Evolutionary conservation across 768 basidiomycete species (phyloP), one percentile per base, ranked within the genome.

Genomic region (Hypholoma fasciculare): DNA sequence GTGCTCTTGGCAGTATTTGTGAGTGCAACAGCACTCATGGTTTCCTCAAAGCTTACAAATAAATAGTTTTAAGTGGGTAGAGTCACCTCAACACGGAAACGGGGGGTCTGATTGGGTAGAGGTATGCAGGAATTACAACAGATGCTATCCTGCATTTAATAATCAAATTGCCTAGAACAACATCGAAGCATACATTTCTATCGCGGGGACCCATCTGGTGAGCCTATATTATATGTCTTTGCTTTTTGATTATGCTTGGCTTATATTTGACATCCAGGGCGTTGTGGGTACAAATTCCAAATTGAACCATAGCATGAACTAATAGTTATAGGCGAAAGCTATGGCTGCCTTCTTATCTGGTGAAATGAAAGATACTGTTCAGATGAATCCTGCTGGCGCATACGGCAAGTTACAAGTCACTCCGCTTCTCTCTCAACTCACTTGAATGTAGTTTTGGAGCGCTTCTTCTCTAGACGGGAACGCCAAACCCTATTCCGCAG

Each of bases 271-370:
- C 49, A 50, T 20, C 7, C 56, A 92, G 90, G 90, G 90, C 30
- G 90, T 92, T 50, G 92, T 92, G 69, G 69, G 87, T 59, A 16
- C 7, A 7, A 17, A 48, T 43, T 2, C 13, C 12, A 19, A 30
- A 11, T n/a, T 14, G 39, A 13, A 4, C 16, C 42, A 17, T 14
- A 36, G 11, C 16, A 19, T n/a, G 39, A 30, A 27, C 36, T 37
- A 40, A 49, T 4, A 19, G 42, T 14, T 9, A 5, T 51, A 92
- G 92, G 82, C 92, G 1, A 99, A 98, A 76, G 91, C 96, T 0
- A 95, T 98, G 92, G 74, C 95, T 0, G 96, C 97, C 0, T 93
- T 98, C 69, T 76, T 98, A 40, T 94, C 92, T 0, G 96, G 96
- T 11, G 96, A 98, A 73, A 97, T 98, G 82, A 89, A 89, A 69